Evolutionary conservation across 257 asterid species (phyloP).

Genomic region (Vinca minor): DNA sequence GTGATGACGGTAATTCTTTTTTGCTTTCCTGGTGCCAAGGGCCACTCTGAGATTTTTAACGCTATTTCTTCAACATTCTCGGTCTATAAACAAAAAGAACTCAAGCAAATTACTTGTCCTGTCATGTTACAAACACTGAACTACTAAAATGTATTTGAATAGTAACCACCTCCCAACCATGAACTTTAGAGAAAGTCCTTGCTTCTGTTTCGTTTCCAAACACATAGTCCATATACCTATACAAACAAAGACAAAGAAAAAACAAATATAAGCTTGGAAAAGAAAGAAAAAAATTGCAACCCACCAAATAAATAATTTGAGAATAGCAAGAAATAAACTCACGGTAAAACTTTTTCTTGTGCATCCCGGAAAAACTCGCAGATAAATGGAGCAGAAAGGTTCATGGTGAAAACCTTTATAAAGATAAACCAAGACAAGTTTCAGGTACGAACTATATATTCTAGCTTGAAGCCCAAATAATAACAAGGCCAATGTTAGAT

Average conservation of each 20-base stretch:
- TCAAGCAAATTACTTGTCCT: conserved; percentile 7
- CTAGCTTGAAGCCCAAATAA: conserved; percentile 6
- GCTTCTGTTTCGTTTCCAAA: conserved; percentile 98
- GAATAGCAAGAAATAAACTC: conserved; percentile 30
- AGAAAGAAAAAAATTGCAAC: conserved; percentile 5
- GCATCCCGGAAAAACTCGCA: conserved; percentile 89
- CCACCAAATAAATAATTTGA: neutral
- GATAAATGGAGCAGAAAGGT: conserved; percentile 93
- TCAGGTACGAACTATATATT: conserved; percentile 13
- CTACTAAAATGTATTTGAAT: neutral
- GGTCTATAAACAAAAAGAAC: conserved; percentile 40
- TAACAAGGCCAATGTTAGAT: too few species aligned
- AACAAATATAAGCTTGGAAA: neutral
- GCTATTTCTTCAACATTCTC: conserved; percentile 89
- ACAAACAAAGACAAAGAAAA: conserved; percentile 5
- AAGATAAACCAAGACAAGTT: conserved; percentile 8
- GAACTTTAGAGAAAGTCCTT: conserved; percentile 80
- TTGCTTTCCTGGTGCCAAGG: conserved; percentile 77
- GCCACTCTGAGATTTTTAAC: conserved; percentile 73
- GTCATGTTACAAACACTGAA: conserved; percentile 7
- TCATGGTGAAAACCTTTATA: conserved; percentile 55
- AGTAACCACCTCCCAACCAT: conserved; percentile 88
- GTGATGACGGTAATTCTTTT: conserved; percentile 81
- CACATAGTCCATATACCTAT: conserved; percentile 67
- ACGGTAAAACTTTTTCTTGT: conserved; percentile 71